A percentile compares a stretch with the other conserved stretches of the same genome.
Conservation (phyloP, 352 stramenopile species). For the Globisporangium echinulatum region DNA sequence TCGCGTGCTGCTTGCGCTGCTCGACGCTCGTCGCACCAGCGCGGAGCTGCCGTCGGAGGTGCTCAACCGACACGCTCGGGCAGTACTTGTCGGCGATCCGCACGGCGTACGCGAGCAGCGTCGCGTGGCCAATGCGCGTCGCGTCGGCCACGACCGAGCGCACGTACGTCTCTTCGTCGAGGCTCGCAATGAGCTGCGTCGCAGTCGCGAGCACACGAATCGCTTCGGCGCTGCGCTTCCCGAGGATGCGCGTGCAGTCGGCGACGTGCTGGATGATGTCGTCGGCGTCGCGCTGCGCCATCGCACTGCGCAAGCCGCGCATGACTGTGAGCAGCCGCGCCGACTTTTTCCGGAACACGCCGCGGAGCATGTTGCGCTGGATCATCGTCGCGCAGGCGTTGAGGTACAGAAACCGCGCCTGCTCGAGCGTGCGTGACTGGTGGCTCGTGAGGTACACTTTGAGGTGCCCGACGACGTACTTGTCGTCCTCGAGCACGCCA, state of each 20-base stretch:
- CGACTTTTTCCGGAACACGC: constrained; percentile 61
- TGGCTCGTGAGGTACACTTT: constrained; percentile 75
- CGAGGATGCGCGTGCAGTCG: constrained; percentile 50
- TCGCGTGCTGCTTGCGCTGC: constrained; percentile 32
- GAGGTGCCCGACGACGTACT: constrained; percentile 61
- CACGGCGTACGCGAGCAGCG: constrained; percentile 62
- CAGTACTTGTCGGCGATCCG: constrained; percentile 53
- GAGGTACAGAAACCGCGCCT: constrained; percentile 67
- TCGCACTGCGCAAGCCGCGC: constrained; percentile 42
- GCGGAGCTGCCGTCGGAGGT: constrained; percentile 23
- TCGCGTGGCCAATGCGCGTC: constrained; percentile 40
- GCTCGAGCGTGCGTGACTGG: constrained; percentile 78
- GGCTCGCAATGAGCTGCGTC: constrained; percentile 37
- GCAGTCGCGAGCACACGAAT: constrained; percentile 58
- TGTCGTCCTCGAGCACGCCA: constrained; percentile 73
- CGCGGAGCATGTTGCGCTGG: constrained; percentile 72
- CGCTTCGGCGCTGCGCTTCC: constrained; percentile 40
- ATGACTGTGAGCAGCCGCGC: constrained; percentile 52
- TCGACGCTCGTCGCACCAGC: constrained; percentile 23
- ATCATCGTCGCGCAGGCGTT: constrained; percentile 82
- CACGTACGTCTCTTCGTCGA: constrained; percentile 77
- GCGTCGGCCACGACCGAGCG: constrained; percentile 65
- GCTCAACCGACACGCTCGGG: constrained; percentile 46
- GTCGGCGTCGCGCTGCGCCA: constrained; percentile 41
- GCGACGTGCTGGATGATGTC: constrained; percentile 60